phyloP scores from a whole-genome alignment of 148 eudicot genomes.

The Pharnaceum exiguum region DNA sequence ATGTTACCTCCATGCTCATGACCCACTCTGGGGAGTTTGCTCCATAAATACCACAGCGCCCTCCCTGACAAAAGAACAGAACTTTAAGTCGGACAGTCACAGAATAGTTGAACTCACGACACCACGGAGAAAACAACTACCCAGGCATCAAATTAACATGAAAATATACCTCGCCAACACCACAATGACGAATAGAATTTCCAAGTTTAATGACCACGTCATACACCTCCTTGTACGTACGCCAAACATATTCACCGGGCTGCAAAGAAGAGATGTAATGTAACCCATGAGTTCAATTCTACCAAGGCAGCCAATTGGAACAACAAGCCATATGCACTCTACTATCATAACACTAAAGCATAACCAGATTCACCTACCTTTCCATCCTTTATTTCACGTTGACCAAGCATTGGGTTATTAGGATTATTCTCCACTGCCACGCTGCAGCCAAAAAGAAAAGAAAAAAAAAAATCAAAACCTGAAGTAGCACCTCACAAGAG shows the following conservation, averaged over 20 bases:
- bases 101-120: neutral
- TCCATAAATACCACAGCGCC: slow-evolving; percentile 88
- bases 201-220: slow-evolving; percentile 75
- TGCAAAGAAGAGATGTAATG: slow-evolving; percentile 32
- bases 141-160: neutral
- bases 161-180: slow-evolving; percentile 60
- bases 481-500: neutral
- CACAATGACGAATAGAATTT: slow-evolving; percentile 78
- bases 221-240: slow-evolving; percentile 79
- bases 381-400: slow-evolving; percentile 57
- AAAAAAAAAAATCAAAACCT: neutral
- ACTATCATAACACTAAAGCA: neutral
- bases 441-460: slow-evolving; percentile 31
- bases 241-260: slow-evolving; percentile 84
- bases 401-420: slow-evolving; percentile 63
- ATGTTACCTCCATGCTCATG: slow-evolving; percentile 97
- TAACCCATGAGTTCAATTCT: neutral
- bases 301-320: neutral
- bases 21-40: slow-evolving; percentile 82
- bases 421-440: slow-evolving; percentile 65
- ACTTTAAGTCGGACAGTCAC: neutral
- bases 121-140: neutral
- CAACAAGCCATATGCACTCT: neutral
- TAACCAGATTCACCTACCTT: slow-evolving; percentile 43
- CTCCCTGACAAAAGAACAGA: slow-evolving; percentile 55